phyloP scores from a whole-genome alignment of 2,329 filamentous ascomycete species.

The Cladophialophora exuberans region DNA sequence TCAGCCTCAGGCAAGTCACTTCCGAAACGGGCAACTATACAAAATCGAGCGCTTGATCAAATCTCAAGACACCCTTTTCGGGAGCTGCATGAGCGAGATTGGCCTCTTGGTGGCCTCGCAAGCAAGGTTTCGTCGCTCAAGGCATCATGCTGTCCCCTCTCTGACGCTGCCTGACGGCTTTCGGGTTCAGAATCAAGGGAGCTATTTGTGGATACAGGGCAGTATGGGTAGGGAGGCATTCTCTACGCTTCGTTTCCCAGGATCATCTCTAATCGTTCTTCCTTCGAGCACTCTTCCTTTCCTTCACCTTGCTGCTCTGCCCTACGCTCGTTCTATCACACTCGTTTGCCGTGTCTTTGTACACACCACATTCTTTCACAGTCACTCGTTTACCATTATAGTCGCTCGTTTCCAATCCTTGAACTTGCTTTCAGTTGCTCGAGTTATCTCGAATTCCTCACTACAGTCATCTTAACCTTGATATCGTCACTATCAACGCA shows the following conservation, averaged over 20 bases:
- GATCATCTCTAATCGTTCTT: not conserved
- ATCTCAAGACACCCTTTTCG: not conserved
- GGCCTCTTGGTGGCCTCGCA: not conserved
- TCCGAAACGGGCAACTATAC: not conserved
- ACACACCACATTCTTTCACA: not conserved
- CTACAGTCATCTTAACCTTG: not conserved
- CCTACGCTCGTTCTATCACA: not conserved
- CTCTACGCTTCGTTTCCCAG: not conserved
- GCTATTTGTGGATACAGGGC: constrained; percentile 1
- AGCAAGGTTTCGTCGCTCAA: not conserved
- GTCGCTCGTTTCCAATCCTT: not conserved
- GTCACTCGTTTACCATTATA: not conserved
- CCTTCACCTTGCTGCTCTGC: not conserved
- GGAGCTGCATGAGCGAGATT: constrained; percentile 4
- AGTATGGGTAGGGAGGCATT: not conserved
- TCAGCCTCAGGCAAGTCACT: not conserved
- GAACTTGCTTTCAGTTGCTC: not conserved
- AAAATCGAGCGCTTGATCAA: not conserved
- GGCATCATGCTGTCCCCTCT: not conserved
- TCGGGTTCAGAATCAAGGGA: not conserved
- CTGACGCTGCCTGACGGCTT: not conserved
- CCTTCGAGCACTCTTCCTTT: not conserved
- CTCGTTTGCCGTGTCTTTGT: not conserved
- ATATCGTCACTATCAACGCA: not conserved
- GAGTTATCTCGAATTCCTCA: not conserved